Evolutionary conservation across 192 early-diverging fungal species (phyloP).

Genomic region (Entomortierella parvispora): DNA sequence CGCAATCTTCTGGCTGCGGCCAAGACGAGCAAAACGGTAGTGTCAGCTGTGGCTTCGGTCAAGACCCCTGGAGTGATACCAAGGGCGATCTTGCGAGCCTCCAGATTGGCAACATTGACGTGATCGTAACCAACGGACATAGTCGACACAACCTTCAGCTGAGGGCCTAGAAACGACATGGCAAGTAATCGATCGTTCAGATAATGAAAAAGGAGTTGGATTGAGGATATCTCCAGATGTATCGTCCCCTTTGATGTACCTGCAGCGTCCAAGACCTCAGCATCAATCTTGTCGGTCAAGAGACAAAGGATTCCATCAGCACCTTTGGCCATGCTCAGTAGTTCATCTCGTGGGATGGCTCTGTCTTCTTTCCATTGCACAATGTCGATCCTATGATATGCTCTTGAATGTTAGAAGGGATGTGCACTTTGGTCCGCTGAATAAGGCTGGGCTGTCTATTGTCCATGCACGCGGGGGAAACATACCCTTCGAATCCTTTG

Average conservation of each 20-base stretch:
- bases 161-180: too few species aligned
- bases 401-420: not conserved
- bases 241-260: too few species aligned
- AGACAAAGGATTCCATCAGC: slow-evolving; percentile 73
- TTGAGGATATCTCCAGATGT: too few species aligned
- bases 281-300: slow-evolving; percentile 80
- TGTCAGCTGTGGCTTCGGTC: slow-evolving; percentile 89
- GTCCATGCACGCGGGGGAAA: too few species aligned
- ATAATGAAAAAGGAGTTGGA: too few species aligned
- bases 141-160: slow-evolving; percentile 79
- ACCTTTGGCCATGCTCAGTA: slow-evolving; percentile 60
- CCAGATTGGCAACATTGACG: slow-evolving; percentile 66
- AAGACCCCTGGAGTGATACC: slow-evolving; percentile 90
- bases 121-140: slow-evolving; percentile 89
- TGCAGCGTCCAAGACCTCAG: slow-evolving; percentile 72
- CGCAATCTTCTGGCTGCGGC: slow-evolving; percentile 76
- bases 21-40: slow-evolving; percentile 79
- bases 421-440: not conserved
- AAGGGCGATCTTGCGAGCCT: slow-evolving; percentile 64
- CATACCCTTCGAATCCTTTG: slow-evolving; percentile 39
- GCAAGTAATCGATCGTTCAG: too few species aligned
- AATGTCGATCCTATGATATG: slow-evolving; percentile 57
- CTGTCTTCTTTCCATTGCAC: slow-evolving; percentile 63
- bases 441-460: too few species aligned
- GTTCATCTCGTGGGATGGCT: slow-evolving; percentile 58